Conservation (phyloP, 768 basidiomycete genomes). For the Mycena galopus region DNA sequence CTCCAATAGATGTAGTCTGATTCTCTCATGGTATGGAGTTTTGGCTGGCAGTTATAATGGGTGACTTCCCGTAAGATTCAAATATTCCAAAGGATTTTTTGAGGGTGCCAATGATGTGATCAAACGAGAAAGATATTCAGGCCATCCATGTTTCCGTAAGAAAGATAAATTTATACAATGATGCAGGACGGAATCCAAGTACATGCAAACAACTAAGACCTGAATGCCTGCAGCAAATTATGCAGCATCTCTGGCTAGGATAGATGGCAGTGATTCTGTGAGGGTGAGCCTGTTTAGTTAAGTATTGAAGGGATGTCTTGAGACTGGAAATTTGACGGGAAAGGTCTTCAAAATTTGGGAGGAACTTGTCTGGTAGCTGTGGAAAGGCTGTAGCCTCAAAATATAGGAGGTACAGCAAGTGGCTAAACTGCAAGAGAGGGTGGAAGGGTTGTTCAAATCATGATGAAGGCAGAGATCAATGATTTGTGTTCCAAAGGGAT, state of each 20-base stretch:
- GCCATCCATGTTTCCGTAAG: too few species aligned
- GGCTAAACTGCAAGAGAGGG: not conserved
- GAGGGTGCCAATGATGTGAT: too few species aligned
- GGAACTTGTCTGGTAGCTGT: not conserved
- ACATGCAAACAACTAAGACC: not conserved
- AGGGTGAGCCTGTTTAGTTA: not conserved
- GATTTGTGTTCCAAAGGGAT: too few species aligned
- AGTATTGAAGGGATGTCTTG: not conserved
- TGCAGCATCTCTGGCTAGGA: not conserved
- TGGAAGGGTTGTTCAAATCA: not conserved
- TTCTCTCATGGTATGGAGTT: too few species aligned
- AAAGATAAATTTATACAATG: not conserved
- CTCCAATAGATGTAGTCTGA: too few species aligned
- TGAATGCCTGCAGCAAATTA: too few species aligned
- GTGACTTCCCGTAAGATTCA: too few species aligned
- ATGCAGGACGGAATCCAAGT: not conserved
- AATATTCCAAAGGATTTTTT: too few species aligned
- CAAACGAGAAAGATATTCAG: too few species aligned
- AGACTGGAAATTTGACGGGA: too few species aligned
- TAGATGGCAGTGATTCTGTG: not conserved
- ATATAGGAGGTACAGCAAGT: not conserved
- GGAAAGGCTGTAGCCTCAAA: not conserved
- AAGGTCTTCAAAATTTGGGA: not conserved
- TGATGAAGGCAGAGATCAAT: too few species aligned
- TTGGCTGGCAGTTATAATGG: too few species aligned